These are phyloP conservation scores for Dactylellina cionopaga DNA, from an alignment of 2,329 filamentous ascomycete species.

Conservation along the genomic window DNA sequence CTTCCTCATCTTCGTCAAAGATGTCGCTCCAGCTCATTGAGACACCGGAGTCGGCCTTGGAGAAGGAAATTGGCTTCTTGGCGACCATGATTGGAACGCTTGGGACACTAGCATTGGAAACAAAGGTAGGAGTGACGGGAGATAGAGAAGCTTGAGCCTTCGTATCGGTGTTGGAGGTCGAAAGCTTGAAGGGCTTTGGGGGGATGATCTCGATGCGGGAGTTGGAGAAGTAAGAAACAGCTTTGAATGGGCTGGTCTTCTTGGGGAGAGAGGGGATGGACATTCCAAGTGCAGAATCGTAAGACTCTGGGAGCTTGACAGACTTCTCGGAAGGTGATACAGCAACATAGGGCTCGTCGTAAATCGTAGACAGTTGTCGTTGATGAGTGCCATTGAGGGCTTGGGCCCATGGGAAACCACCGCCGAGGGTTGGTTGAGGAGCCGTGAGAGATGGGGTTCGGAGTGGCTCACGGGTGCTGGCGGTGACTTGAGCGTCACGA, in stretches of 20 bases:
- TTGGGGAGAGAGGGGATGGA: constrained; percentile 81
- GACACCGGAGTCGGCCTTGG: constrained; percentile 64
- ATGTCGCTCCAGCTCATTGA: constrained; percentile 99
- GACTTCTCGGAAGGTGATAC: constrained; percentile 54
- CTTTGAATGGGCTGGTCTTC: constrained; percentile 57
- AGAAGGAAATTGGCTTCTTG: constrained; percentile 51
- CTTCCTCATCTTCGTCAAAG: constrained; percentile 93
- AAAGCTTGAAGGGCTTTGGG: constrained; percentile 67
- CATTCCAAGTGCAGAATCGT: constrained; percentile 81
- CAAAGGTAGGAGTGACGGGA: constrained; percentile 76
- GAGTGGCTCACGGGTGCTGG: constrained; percentile 90
- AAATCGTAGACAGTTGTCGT: constrained; percentile 87
- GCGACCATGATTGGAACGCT: constrained; percentile 64
- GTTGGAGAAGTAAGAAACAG: constrained; percentile 62
- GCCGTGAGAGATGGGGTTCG: constrained; percentile 95
- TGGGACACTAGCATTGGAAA: constrained; percentile 76
- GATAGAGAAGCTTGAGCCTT: constrained; percentile 73
- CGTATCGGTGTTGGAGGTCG: constrained; percentile 78
- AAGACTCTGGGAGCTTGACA: constrained; percentile 81
- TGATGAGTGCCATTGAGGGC: constrained; percentile 80
- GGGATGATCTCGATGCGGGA: constrained; percentile 68
- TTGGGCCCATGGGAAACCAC: constrained; percentile 94
- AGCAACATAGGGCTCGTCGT: constrained; percentile 65
- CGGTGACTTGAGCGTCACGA: constrained; percentile 77
- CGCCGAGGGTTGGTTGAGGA: constrained; percentile 77